These are phyloP conservation scores for Coniochaeta pulveracea DNA, from an alignment of 2,329 filamentous ascomycete species.

Conservation along the genomic window DNA sequence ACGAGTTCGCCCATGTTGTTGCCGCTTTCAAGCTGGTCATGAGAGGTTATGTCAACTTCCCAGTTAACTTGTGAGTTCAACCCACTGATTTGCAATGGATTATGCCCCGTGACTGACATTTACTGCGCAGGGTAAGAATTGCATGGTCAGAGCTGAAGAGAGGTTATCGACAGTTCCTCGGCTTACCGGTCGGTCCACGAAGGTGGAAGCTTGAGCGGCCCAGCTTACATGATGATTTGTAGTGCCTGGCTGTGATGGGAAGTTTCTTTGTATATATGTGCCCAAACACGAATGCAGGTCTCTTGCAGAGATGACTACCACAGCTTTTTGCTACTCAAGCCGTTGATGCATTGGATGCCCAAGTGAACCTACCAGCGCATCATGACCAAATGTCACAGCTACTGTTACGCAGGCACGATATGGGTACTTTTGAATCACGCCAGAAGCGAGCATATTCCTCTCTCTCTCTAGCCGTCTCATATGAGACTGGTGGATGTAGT, in stretches of 20 bases:
- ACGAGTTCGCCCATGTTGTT: slow-evolving; percentile 54
- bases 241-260: no score
- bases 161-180: slow-evolving; percentile 38
- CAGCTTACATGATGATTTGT: slow-evolving; percentile 35
- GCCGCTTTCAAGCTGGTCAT: slow-evolving; percentile 56
- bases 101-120: neutral
- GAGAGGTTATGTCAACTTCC: slow-evolving; percentile 57
- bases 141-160: slow-evolving; percentile 35
- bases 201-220: slow-evolving; percentile 34
- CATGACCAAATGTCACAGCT: no score
- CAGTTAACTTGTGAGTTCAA: slow-evolving; percentile 54
- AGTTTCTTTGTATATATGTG: slow-evolving; percentile 1
- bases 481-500: no score
- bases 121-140: slow-evolving; percentile 19
- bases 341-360: no score
- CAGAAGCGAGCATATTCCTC: no score
- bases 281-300: neutral
- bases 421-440: no score
- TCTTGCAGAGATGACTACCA: no score
- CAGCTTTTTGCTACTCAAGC: no score
- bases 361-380: no score
- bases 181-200: slow-evolving; percentile 37
- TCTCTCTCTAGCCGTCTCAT: no score
- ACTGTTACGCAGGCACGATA: no score
- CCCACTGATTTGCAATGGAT: neutral